A percentile compares a stretch with the other conserved stretches of the same genome.
Conservation (phyloP, 441 rosid genomes). For the Erodium chrysanthum region DNA sequence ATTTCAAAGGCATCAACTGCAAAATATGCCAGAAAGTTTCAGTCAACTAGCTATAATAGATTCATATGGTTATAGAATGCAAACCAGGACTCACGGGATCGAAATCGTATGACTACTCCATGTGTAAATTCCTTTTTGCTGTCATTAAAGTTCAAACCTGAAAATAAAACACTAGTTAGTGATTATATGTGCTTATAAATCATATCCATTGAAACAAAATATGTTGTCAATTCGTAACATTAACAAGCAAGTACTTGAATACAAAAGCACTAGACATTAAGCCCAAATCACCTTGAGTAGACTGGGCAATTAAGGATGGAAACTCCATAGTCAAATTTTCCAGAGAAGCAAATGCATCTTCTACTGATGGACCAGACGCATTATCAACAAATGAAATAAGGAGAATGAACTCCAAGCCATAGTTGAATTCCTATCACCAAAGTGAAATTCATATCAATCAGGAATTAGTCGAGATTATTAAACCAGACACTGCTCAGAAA, state of each 20-base stretch:
- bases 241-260: background rate
- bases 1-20: conserved; percentile 76
- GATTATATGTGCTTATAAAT: background rate
- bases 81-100: conserved; percentile 42
- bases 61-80: conserved; percentile 11
- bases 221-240: background rate
- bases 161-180: conserved; percentile 13
- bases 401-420: conserved; percentile 72
- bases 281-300: conserved; percentile 55
- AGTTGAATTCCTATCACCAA: conserved; percentile 62
- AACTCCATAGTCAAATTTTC: conserved; percentile 35
- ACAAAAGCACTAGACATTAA: conserved; percentile 9
- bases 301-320: conserved; percentile 70
- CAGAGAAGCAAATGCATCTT: conserved; percentile 60
- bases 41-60: conserved; percentile 16
- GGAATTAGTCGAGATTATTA: background rate
- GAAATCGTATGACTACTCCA: conserved; percentile 57
- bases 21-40: conserved; percentile 20
- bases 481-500: background rate
- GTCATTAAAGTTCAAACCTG: conserved; percentile 63
- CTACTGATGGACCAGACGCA: conserved; percentile 37
- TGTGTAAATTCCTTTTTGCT: conserved; percentile 60
- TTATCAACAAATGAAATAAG: conserved; percentile 47
- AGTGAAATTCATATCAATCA: conserved; percentile 9
- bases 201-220: background rate